Base-by-base conservation (phyloP, 2,329 filamentous ascomycete species). In the Davidsoniella virescens region DNA sequence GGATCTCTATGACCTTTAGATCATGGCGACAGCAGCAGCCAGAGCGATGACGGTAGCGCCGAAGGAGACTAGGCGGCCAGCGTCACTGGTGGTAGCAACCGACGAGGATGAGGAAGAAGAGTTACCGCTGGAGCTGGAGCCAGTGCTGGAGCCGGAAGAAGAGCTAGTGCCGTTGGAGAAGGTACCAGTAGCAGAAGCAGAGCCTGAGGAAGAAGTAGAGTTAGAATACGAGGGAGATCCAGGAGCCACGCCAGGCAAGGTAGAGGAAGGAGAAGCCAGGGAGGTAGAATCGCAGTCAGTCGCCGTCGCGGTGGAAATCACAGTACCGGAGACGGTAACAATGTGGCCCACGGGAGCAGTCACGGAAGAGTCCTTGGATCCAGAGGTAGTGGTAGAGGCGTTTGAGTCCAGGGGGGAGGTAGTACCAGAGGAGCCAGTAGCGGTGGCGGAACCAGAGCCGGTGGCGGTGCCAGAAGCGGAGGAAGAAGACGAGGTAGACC, bases 11-110 rank as follows among this genome's bases (percentile, higher is more conserved):
- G 12, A 5, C 10, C 29, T 12, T 50, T 53, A 53, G 23, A 53
- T 53, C 52, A 53, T 48, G 25, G 52, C 52, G 33, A 53, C 44
- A 25, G 44, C 52, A 37, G 40, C 47, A 14, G 52, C 52, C 16
- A 53, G 39, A 20, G 52, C 52, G 16, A 29, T 39, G n/a, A 53
- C 38, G 17, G 52, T 50, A 18, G 40, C 47, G 40, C 52, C 48
- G 37, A 50, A 41, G 8, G 52, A 53, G 12, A 37, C 41, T 16
- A 53, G 39, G 36, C 52, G 52, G 25, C 47, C 48, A 7, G 52
- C 52, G 10, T 44, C 44, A n/a, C 47, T 50, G 29, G 52, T 53
- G 20, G 41, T 37, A 10, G 38, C 23, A 36, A 48, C 39, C 29
- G 44, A 42, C 20, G 45, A 18, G 7, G 50, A 33, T 36, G 33